These are phyloP conservation scores for Fusarium palustre DNA, from an alignment of 2,329 filamentous ascomycete genomes.

Conservation along the genomic window DNA sequence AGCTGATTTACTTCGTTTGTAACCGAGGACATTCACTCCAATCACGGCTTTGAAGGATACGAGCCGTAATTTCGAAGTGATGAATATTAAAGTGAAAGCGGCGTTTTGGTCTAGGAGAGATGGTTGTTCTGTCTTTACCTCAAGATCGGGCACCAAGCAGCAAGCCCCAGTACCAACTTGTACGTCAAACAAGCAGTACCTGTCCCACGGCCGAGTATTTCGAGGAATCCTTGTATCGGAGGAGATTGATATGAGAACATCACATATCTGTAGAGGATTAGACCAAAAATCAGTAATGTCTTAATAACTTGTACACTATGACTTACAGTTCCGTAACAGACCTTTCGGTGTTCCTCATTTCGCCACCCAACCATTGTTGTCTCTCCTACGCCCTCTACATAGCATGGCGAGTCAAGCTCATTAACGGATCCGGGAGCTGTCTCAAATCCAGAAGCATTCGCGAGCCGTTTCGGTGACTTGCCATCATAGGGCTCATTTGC, in stretches of 20 bases:
- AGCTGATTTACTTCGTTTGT: background rate
- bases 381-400: background rate
- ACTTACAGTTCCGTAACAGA: background rate
- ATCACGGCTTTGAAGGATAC: background rate
- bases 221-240: background rate
- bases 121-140: fast-evolving
- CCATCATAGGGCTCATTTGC: background rate
- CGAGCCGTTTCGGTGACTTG: background rate
- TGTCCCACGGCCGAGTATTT: background rate
- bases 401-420: background rate
- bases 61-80: background rate
- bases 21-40: background rate
- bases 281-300: no score
- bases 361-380: background rate
- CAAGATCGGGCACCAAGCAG: fast-evolving
- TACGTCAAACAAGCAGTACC: background rate
- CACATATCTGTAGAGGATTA: background rate
- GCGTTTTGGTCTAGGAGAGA: background rate
- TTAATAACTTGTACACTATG: no score
- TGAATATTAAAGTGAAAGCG: fast-evolving
- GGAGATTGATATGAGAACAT: background rate
- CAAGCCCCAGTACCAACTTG: background rate
- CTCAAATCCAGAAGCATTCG: background rate
- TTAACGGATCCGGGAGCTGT: fast-evolving
- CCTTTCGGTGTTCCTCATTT: background rate